Evolutionary conservation across 257 asterid species (phyloP).

Genomic region (Forsythia viridissima): DNA sequence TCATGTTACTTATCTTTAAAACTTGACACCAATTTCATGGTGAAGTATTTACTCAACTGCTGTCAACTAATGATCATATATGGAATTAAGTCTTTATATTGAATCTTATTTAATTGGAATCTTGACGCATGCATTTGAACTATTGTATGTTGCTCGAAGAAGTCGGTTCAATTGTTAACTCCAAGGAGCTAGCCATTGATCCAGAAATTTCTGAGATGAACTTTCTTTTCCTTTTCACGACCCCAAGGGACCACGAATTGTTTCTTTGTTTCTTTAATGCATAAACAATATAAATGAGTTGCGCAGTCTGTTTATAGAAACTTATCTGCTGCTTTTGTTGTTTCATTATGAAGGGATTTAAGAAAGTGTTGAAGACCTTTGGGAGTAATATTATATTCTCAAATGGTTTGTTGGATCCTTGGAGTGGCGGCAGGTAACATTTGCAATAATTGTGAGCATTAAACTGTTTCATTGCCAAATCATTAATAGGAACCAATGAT

Average conservation of each 20-base stretch:
- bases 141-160: neutral
- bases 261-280: neutral
- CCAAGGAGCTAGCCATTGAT: neutral
- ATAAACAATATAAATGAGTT: neutral
- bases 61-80: neutral
- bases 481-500: constrained; percentile 14
- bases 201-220: neutral
- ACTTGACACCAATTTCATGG: neutral
- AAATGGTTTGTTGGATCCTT: constrained; percentile 90
- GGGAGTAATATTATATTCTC: constrained; percentile 97
- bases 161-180: neutral
- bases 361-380: constrained; percentile 52
- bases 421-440: constrained; percentile 94
- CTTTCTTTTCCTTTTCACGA: neutral
- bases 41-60: neutral
- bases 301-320: constrained; percentile 4
- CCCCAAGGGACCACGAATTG: neutral
- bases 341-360: constrained; percentile 51
- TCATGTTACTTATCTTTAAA: neutral
- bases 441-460: neutral
- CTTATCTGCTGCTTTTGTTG: constrained; percentile 15
- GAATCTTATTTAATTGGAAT: neutral
- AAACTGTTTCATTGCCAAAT: constrained; percentile 8
- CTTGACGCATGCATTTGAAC: neutral
- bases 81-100: neutral